phyloP scores from a whole-genome alignment of 768 basidiomycete genomes.

The Phaeolepiota aurea region DNA sequence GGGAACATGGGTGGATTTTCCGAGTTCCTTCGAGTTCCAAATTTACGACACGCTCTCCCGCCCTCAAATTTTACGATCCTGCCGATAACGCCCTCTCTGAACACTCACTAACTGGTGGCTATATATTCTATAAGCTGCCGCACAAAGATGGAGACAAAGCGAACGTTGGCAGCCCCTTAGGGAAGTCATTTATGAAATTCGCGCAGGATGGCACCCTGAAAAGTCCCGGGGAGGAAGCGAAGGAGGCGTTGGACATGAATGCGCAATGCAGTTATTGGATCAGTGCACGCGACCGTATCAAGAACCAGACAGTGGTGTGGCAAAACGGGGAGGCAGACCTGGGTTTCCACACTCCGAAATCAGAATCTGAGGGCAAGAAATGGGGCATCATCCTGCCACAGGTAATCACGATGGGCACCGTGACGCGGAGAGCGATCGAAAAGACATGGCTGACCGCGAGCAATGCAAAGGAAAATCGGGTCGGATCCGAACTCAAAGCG shows the following conservation, averaged over 20 bases:
- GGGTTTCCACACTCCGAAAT: slow-evolving; percentile 31
- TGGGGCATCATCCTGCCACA: slow-evolving; percentile 94
- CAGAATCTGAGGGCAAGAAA: slow-evolving; percentile 24
- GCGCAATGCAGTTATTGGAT: slow-evolving; percentile 98
- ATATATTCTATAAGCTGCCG: slow-evolving; percentile 83
- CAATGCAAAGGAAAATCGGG: slow-evolving; percentile 94
- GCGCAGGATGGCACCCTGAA: slow-evolving; percentile 82
- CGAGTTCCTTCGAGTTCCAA: slow-evolving; percentile 51
- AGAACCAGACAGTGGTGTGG: slow-evolving; percentile 92
- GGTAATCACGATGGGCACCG: slow-evolving; percentile 97
- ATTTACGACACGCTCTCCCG: slow-evolving; percentile 35
- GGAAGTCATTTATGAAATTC: slow-evolving; percentile 83
- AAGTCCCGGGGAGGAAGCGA: slow-evolving; percentile 74
- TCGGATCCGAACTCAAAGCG: slow-evolving; percentile 97
- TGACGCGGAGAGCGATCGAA: slow-evolving; percentile 95
- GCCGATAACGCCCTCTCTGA: slow-evolving; percentile 54
- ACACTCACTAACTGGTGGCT: slow-evolving; percentile 36
- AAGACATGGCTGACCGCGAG: slow-evolving; percentile 98
- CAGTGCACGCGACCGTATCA: slow-evolving; percentile 82
- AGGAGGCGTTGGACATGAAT: slow-evolving; percentile 84
- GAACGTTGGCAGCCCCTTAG: slow-evolving; percentile 90
- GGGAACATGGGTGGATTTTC: slow-evolving; percentile 88
- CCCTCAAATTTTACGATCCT: slow-evolving; percentile 53
- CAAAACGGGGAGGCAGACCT: slow-evolving; percentile 43
- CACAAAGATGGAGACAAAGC: slow-evolving; percentile 93